Conservation (phyloP, 805 yeast species). For the Candida endomychidarum region DNA sequence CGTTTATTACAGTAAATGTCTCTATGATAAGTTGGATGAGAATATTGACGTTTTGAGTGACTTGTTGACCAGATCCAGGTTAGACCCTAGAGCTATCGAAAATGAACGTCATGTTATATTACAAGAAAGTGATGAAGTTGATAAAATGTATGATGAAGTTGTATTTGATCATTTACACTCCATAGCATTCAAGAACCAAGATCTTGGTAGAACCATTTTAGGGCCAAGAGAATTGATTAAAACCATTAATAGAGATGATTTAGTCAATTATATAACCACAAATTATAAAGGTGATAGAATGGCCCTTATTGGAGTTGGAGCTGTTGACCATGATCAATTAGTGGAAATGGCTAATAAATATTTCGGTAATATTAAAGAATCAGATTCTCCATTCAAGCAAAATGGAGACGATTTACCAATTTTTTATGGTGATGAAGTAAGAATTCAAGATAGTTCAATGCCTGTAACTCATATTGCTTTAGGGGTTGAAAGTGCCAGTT, state of each 20-base stretch:
- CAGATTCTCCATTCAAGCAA: slow-evolving; percentile 70
- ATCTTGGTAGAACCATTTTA: slow-evolving; percentile 91
- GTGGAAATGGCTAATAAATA: slow-evolving; percentile 72
- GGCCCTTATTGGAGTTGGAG: slow-evolving; percentile 98
- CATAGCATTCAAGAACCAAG: slow-evolving; percentile 85
- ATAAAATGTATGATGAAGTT: slow-evolving; percentile 97
- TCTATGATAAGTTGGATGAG: slow-evolving; percentile 75
- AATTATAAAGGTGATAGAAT: slow-evolving; percentile 96
- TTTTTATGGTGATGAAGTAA: slow-evolving; percentile 83
- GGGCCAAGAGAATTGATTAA: slow-evolving; percentile 91
- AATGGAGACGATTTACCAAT: slow-evolving; percentile 71
- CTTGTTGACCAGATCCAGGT: slow-evolving; percentile 79
- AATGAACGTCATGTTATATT: slow-evolving; percentile 95
- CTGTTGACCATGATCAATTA: slow-evolving; percentile 83
- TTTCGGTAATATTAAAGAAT: slow-evolving; percentile 67
- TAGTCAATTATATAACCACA: slow-evolving; percentile 73
- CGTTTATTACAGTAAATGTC: slow-evolving; percentile 90
- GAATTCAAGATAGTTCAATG: slow-evolving; percentile 75
- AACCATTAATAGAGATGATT: slow-evolving; percentile 72
- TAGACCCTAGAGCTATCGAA: slow-evolving; percentile 84
- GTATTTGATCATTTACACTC: slow-evolving; percentile 96
- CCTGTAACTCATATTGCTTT: slow-evolving; percentile 91
- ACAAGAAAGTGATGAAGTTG: slow-evolving; percentile 96
- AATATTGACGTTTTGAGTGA: slow-evolving; percentile 88
- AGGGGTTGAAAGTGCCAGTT: slow-evolving; percentile 96